A percentile compares a stretch with the other conserved stretches of the same genome.
phyloP scores from a whole-genome alignment of 164 flowering plant species.

The Magnolia sinica region DNA sequence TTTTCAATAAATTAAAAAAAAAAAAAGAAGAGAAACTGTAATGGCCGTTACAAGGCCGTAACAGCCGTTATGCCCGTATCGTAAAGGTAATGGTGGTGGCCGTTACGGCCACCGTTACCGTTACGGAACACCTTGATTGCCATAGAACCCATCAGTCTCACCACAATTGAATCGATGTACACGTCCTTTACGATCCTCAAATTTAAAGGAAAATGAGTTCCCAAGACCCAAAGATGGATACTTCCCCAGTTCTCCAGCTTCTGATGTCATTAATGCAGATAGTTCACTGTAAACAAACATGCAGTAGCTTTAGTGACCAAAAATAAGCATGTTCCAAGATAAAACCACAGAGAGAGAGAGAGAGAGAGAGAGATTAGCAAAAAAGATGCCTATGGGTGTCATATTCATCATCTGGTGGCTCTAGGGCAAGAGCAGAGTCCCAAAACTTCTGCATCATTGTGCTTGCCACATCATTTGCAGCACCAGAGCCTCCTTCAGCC shows the following conservation, averaged over 20 bases:
- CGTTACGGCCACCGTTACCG: too few relatives aligned
- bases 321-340: background rate
- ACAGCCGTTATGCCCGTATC: too few relatives aligned
- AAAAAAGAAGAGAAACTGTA: too few relatives aligned
- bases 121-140: too few relatives aligned
- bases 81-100: too few relatives aligned
- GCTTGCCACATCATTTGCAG: conserved; percentile 78
- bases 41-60: too few relatives aligned
- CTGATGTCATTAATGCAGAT: conserved; percentile 65
- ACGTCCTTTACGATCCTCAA: conserved; percentile 80
- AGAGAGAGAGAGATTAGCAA: background rate
- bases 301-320: conserved; percentile 9
- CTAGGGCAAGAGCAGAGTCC: conserved; percentile 91
- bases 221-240: conserved; percentile 90
- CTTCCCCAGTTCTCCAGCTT: conserved; percentile 53
- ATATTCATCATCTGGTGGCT: conserved; percentile 76
- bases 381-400: conserved; percentile 69
- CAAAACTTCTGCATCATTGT: conserved; percentile 97
- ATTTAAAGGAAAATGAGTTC: conserved; percentile 80
- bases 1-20: too few relatives aligned
- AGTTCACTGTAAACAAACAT: conserved; percentile 56
- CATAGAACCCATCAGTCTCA: conserved; percentile 29
- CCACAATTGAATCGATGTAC: conserved; percentile 86
- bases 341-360: too few relatives aligned
- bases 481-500: conserved; percentile 81